These are phyloP conservation scores for Thraustochytrium sp. DNA, from an alignment of 352 stramenopile genomes.

Conservation along the genomic window DNA sequence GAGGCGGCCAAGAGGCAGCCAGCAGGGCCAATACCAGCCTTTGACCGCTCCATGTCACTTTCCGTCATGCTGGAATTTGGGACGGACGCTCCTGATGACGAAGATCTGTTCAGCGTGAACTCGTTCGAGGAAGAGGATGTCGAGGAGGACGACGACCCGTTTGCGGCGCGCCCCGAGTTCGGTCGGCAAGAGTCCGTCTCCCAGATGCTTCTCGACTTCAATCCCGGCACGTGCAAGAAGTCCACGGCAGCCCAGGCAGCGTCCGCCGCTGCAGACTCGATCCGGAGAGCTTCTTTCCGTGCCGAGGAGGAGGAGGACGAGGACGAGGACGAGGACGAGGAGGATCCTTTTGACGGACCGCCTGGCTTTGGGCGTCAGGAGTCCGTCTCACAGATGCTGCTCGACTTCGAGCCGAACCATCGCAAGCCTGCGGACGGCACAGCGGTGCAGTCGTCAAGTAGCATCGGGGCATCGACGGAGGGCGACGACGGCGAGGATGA, in stretches of 20 bases:
- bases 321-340: not conserved
- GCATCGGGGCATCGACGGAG: not conserved
- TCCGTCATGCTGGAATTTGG: not conserved
- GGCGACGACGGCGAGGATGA: not conserved
- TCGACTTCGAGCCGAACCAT: not conserved
- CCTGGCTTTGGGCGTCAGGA: conserved; percentile 4
- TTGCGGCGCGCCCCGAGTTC: not conserved
- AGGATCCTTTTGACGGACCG: not conserved
- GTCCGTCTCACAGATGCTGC: conserved; percentile 30
- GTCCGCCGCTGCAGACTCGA: not conserved
- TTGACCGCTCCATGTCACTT: not conserved
- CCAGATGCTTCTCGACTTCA: not conserved
- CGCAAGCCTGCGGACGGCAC: not conserved
- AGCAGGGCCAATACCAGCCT: not conserved
- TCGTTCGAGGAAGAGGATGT: not conserved
- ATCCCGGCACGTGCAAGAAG: not conserved
- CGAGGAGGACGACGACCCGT: not conserved
- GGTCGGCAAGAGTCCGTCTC: not conserved
- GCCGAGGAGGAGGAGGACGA: not conserved
- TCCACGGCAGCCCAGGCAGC: not conserved
- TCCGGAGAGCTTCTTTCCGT: not conserved
- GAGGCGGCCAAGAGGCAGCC: not conserved
- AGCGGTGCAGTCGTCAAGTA: not conserved
- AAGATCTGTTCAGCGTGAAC: too few relatives aligned
- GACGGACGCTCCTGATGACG: not conserved